Evolutionary conservation across 768 basidiomycete genomes (phyloP), one percentile per base, ranked within the genome.

Genomic region (Amanita fuliginea): DNA sequence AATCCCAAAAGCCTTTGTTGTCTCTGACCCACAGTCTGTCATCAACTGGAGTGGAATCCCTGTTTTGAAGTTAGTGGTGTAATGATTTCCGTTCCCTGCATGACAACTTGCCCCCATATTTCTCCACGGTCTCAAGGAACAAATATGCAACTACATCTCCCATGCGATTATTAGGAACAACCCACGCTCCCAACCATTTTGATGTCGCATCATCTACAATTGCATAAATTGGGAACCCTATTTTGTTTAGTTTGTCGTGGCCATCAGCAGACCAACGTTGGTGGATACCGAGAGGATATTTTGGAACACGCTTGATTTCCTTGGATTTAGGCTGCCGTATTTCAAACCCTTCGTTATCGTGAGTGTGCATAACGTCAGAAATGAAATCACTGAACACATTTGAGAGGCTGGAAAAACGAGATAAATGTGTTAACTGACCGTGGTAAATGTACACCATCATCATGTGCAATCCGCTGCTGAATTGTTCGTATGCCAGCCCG

Each of bases 181-280:
- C 63, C 64, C 64, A 65, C 6, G 55, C 59, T 18, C 58, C 62
- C 21, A 71, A 56, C 57, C 64, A 65, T 28, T 54, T 57, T 1
- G 56, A 56, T 0, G 63, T 61, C 0, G 56, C 60, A 44, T 66
- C 61, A 44, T 71, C 69, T 61, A 26, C 60, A 44, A 69, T 48
- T 2, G 51, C 67, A 56, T 61, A 72, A 22, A 71, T 56, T 0
- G 66, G 64, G 53, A 71, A 72, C 0, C 70, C 71, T 24, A 70
- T 69, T 9, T 55, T 54, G 42, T 61, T 54, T 0, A 73, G 57
- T 49, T 72, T 73, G 48, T 70, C 65, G 41, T 72, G 71, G 0
- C 70, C 67, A 56, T 69, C 65, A 0, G 54, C 62, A 1, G 64
- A 36, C 69, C 68, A 72, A 0, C 62, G 53, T 9, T 68, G 57